phyloP scores from a whole-genome alignment of 2,329 filamentous ascomycete genomes.

The Neophaeococcomyces aloes region DNA sequence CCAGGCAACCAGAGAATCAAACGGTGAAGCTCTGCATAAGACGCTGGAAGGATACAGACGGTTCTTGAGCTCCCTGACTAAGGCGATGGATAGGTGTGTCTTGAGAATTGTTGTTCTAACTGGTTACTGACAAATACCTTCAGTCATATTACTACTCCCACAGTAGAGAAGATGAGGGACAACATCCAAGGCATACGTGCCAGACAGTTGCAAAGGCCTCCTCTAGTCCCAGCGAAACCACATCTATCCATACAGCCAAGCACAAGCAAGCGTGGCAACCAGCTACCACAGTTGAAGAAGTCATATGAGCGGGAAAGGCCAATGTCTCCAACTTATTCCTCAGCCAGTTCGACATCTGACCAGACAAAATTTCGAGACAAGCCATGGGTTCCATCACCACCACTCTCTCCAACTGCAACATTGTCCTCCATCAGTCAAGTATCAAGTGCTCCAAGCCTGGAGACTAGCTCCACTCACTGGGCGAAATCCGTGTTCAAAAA shows the following conservation, averaged over 20 bases:
- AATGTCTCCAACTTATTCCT: conserved; percentile 16
- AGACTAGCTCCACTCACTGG: conserved; percentile 29
- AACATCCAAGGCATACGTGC: conserved; percentile 17
- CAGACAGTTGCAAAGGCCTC: neutral
- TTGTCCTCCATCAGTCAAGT: conserved; percentile 19
- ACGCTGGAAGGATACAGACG: conserved; percentile 42
- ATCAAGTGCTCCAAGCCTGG: conserved; percentile 15
- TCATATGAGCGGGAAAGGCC: conserved; percentile 11
- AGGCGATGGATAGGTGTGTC: conserved; percentile 38
- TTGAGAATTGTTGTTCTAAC: neutral
- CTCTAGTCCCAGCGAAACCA: neutral
- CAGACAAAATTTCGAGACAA: conserved; percentile 14
- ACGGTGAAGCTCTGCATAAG: conserved; percentile 37
- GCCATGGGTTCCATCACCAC: conserved; percentile 13
- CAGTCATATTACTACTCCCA: conserved; percentile 5
- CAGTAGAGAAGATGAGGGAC: conserved; percentile 13
- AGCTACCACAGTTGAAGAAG: neutral
- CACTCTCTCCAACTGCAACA: conserved; percentile 14
- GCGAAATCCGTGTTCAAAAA: conserved; percentile 29
- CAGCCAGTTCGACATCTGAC: conserved; percentile 15
- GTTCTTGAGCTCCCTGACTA: conserved; percentile 38
- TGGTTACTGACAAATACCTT: neutral
- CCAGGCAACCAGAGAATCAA: conserved; percentile 34
- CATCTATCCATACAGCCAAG: neutral
- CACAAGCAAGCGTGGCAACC: neutral